Base-by-base conservation (phyloP, 192 early-diverging fungal species). In the Entomortierella lignicola region DNA sequence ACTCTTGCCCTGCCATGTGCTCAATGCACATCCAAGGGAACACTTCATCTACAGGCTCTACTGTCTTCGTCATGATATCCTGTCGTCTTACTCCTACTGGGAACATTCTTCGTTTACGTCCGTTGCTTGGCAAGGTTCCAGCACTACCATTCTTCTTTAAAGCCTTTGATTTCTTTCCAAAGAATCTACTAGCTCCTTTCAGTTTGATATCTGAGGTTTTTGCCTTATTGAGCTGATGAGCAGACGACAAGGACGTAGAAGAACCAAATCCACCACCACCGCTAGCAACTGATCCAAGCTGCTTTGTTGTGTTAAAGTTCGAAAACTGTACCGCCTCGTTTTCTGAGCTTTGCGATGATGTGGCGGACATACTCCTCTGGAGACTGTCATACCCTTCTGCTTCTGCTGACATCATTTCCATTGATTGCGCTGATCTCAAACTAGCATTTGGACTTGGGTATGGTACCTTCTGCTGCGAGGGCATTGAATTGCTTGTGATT, bases 1-100 rank as follows among this genome's bases (percentile, higher is more conserved):
- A 60, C 25, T 79, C 75, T 50, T 79, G 75, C 21, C 75, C 75
- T 17, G 75, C 75, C 75, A 79, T 79, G 50, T 79, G 75, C 42
- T 79, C 75, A 31, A 79, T 70, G 23, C 67, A 65, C 75, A 79
- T 79, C 75, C 75, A 79, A 8, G 75, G 75, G 63, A 79, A 79
- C 7, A 79, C 63, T n/a, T 79, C 75, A 41, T 79, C 75, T 48
- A 79, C 42, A 34, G 67, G 61, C 43, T 79, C 75, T 4, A 70
- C 62, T 0, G 75, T 79, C 41, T 41, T 52, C 17, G 75, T 79
- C 75, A 79, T 79, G 41, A 79, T 63, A 79, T 79, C 75, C 41
- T 70, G 75, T 1, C 63, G 66, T n/a, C 42, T 53, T 2, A 79
- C 75, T 3, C 75, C 75, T 0, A 61, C 25, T 2, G 75, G 75